phyloP scores from a whole-genome alignment of 2,329 filamentous ascomycete genomes.

The Dactylonectria estremocensis region DNA sequence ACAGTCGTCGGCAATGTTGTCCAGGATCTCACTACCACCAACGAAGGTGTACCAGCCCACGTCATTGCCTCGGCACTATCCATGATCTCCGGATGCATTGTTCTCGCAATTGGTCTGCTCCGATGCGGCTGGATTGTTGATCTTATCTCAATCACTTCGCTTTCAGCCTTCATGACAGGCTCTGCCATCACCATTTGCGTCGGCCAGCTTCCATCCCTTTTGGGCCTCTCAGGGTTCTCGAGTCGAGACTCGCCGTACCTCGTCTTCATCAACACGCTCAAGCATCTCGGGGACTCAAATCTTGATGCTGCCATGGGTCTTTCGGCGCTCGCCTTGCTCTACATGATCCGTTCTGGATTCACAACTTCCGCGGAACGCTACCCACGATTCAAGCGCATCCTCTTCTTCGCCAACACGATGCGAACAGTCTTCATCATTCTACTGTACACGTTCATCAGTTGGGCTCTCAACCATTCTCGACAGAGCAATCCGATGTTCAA shows the following conservation, averaged over 20 bases:
- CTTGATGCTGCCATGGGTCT: slow-evolving; percentile 92
- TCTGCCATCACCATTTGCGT: slow-evolving; percentile 90
- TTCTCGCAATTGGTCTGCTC: slow-evolving; percentile 83
- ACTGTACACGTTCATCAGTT: slow-evolving; percentile 93
- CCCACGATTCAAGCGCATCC: slow-evolving; percentile 78
- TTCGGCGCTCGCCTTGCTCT: slow-evolving; percentile 84
- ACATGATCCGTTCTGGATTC: slow-evolving; percentile 79
- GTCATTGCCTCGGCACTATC: slow-evolving; percentile 85
- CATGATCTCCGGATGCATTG: slow-evolving; percentile 83
- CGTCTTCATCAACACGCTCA: slow-evolving; percentile 87
- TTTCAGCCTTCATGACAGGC: slow-evolving; percentile 97
- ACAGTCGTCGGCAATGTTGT: slow-evolving; percentile 90
- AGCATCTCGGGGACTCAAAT: slow-evolving; percentile 75
- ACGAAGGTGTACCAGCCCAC: slow-evolving; percentile 73
- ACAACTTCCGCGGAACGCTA: slow-evolving; percentile 77
- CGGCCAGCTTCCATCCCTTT: slow-evolving; percentile 85
- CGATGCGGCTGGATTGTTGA: slow-evolving; percentile 93
- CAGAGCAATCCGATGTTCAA: slow-evolving; percentile 77
- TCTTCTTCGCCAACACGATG: slow-evolving; percentile 93
- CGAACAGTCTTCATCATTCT: slow-evolving; percentile 93
- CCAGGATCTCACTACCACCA: slow-evolving; percentile 68
- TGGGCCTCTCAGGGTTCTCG: slow-evolving; percentile 84
- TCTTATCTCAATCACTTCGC: slow-evolving; percentile 89
- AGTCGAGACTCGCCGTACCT: slow-evolving; percentile 84
- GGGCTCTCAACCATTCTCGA: slow-evolving; percentile 81